Evolutionary conservation across 108 stramenopile species (phyloP).

Genomic region (Fragilaria crotonensis): DNA sequence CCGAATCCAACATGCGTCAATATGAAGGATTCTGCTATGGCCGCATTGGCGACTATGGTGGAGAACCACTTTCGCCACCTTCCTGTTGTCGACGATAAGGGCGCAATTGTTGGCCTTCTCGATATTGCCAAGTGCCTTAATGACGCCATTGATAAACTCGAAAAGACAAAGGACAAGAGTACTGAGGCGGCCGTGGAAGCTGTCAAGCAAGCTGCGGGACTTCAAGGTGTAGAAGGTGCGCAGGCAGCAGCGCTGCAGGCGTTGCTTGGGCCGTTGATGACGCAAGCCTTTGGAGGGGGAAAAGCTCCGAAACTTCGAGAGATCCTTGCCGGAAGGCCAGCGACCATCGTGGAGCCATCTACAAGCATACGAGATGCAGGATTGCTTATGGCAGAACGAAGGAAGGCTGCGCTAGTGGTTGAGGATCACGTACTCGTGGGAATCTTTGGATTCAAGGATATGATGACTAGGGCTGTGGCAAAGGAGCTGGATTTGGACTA

Average conservation of each 20-base stretch:
- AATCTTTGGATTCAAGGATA: slow-evolving; percentile 93
- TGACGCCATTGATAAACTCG: slow-evolving; percentile 86
- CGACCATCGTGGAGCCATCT: slow-evolving; percentile 57
- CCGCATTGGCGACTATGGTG: slow-evolving; percentile 90
- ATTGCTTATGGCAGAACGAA: slow-evolving; percentile 66
- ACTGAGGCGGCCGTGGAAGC: slow-evolving; percentile 34
- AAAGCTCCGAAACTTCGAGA: slow-evolving; percentile 62
- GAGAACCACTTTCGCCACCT: slow-evolving; percentile 92
- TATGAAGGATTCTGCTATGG: slow-evolving; percentile 74
- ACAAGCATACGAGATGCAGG: slow-evolving; percentile 70
- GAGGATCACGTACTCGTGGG: slow-evolving; percentile 77
- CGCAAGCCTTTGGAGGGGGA: slow-evolving; percentile 64
- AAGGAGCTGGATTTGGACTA: slow-evolving; percentile 66
- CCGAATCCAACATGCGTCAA: slow-evolving; percentile 77
- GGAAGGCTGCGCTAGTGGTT: slow-evolving; percentile 79
- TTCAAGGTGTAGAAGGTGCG: slow-evolving; percentile 30
- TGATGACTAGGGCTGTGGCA: slow-evolving; percentile 88
- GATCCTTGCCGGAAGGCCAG: slow-evolving; percentile 63
- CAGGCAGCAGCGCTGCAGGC: slow-evolving; percentile 44
- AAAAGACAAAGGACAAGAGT: slow-evolving; percentile 43
- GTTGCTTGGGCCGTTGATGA: slow-evolving; percentile 45
- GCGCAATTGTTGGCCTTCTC: slow-evolving; percentile 78
- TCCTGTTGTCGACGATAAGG: slow-evolving; percentile 77
- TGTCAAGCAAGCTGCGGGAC: slow-evolving; percentile 47
- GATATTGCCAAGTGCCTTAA: slow-evolving; percentile 93